A percentile compares a stretch with the other conserved stretches of the same genome.
These are phyloP conservation scores for Capsella bursapastoris DNA, from an alignment of 345 rosid species.

Conservation along the genomic window DNA sequence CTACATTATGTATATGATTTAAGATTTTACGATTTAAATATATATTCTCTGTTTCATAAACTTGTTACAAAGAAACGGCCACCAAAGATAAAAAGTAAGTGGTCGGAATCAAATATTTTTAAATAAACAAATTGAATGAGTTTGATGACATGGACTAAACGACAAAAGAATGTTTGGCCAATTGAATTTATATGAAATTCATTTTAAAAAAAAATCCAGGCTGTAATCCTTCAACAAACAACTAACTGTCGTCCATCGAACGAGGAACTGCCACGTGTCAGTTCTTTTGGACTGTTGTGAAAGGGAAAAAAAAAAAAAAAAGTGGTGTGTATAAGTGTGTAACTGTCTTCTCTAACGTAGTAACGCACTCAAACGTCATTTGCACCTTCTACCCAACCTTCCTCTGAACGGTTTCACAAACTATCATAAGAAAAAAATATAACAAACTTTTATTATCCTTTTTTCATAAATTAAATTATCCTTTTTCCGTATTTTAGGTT, in stretches of 20 bases:
- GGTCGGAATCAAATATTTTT: conserved; percentile 19
- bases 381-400: conserved; percentile 45
- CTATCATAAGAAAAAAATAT: neutral
- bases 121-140: neutral
- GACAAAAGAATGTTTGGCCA: conserved; percentile 68
- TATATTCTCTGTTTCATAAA: conserved; percentile 40
- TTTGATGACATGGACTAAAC: conserved; percentile 63
- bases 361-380: conserved; percentile 43
- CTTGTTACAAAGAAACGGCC: conserved; percentile 46
- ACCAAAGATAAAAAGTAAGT: conserved; percentile 31
- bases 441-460: neutral
- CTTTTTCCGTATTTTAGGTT: conserved; percentile 19
- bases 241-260: conserved; percentile 43
- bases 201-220: conserved; percentile 42
- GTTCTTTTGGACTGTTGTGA: conserved; percentile 20
- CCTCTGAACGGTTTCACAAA: conserved; percentile 39
- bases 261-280: conserved; percentile 42
- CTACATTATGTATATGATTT: conserved; percentile 6
- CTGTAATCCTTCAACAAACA: conserved; percentile 55
- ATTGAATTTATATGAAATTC: conserved; percentile 21
- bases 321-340: neutral
- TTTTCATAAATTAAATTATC: neutral
- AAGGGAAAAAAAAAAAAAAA: neutral
- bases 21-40: conserved; percentile 6
- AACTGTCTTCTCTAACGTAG: conserved; percentile 40